Evolutionary conservation across 495 filamentous ascomycete genomes (phyloP).

Genomic region (Penicillium dipodomyicola): DNA sequence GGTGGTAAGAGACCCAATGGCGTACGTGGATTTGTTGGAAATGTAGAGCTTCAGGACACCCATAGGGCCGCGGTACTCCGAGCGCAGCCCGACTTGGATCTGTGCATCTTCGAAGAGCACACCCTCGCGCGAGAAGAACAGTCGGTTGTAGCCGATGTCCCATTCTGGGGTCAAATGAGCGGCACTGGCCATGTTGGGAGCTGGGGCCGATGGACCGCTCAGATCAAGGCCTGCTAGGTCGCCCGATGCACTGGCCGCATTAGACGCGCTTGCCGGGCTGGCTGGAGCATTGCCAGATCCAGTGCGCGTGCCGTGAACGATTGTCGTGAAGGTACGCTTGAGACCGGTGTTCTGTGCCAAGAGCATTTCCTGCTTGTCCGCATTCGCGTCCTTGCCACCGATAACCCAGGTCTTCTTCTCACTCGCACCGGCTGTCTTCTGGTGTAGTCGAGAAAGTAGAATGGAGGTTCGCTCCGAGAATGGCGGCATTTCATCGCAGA

Average conservation of each 20-base stretch:
- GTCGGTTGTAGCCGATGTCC: constrained; percentile 84
- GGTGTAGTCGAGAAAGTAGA: constrained; percentile 85
- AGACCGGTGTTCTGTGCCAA: constrained; percentile 79
- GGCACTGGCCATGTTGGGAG: constrained; percentile 84
- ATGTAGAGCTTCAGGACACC: constrained; percentile 96
- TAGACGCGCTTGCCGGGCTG: constrained; percentile 26
- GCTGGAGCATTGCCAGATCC: constrained; percentile 45
- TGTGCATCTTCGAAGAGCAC: constrained; percentile 93
- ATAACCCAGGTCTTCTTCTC: constrained; percentile 97
- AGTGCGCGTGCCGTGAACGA: constrained; percentile 53
- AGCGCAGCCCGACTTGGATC: constrained; percentile 86
- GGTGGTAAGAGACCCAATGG: constrained; percentile 87
- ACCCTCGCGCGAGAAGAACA: constrained; percentile 77
- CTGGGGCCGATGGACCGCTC: constrained; percentile 54
- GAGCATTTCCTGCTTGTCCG: constrained; percentile 73
- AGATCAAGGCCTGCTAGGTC: constrained; percentile 84
- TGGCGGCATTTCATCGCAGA: constrained; percentile 98
- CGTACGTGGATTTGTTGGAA: constrained; percentile 81
- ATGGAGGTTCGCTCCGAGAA: constrained; percentile 95
- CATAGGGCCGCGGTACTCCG: constrained; percentile 90
- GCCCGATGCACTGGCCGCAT: constrained; percentile 37
- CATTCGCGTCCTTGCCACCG: constrained; percentile 88
- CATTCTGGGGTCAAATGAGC: constrained; percentile 92
- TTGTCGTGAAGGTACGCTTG: constrained; percentile 74
- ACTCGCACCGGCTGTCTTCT: constrained; percentile 84